Conservation (phyloP, 768 basidiomycete genomes). For the Suillus spraguei region DNA sequence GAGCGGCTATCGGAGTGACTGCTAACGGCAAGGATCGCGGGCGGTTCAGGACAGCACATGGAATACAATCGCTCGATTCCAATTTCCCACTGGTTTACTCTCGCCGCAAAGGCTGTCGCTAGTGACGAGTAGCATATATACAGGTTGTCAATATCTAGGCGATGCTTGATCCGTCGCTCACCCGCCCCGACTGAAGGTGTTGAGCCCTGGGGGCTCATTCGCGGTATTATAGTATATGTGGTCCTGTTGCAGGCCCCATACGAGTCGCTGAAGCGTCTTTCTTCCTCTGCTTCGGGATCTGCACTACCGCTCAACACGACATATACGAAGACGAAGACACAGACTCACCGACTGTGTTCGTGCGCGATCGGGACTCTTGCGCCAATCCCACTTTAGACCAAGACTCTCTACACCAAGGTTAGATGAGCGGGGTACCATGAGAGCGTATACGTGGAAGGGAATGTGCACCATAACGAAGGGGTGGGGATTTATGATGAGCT, state of each 20-base stretch:
- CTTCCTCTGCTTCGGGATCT: constrained; percentile 1
- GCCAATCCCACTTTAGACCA: neutral
- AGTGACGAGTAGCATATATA: constrained; percentile 36
- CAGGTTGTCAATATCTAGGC: constrained; percentile 80
- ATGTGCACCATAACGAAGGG: neutral
- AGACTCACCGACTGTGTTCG: neutral
- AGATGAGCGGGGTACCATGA: constrained; percentile 16
- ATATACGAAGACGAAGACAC: neutral
- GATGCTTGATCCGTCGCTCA: constrained; percentile 45
- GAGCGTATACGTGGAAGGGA: neutral
- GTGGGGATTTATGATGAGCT: neutral
- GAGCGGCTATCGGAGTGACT: too few species aligned
- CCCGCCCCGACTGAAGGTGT: constrained; percentile 56
- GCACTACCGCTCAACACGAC: neutral
- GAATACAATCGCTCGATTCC: too few species aligned
- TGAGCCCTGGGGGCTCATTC: constrained; percentile 80
- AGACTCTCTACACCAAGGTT: neutral
- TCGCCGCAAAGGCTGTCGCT: neutral
- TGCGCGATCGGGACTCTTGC: neutral
- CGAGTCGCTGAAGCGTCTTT: neutral
- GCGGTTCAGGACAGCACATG: too few species aligned
- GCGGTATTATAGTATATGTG: constrained; percentile 54
- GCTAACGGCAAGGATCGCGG: too few species aligned
- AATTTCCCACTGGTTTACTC: constrained; percentile 1
- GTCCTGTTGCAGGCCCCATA: constrained; percentile 39